phyloP scores from a whole-genome alignment of 2,329 filamentous ascomycete genomes.

The Botrytis cinerea region DNA sequence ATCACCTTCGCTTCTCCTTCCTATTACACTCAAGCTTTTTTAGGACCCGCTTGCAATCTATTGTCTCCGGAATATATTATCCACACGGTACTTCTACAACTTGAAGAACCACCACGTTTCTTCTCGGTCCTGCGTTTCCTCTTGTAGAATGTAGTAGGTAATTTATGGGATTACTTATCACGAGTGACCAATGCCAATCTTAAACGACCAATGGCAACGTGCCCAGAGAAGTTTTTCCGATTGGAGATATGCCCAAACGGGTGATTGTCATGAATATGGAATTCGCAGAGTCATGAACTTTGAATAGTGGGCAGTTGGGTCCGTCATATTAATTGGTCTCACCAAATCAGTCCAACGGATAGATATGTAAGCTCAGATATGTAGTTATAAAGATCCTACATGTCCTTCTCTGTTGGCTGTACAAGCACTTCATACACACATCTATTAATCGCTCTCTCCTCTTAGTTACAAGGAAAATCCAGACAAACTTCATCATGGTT shows the following conservation, averaged over 20 bases:
- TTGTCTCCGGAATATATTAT: background rate
- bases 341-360: background rate
- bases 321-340: background rate
- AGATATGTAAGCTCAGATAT: background rate
- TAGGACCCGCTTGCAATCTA: background rate
- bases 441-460: background rate
- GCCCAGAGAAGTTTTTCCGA: background rate
- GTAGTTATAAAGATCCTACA: background rate
- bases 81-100: background rate
- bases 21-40: background rate
- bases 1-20: conserved; percentile 5
- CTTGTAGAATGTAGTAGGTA: background rate
- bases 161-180: background rate
- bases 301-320: background rate
- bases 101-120: background rate
- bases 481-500: conserved; percentile 28
- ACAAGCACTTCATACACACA: background rate
- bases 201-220: background rate
- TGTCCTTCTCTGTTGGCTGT: background rate
- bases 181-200: background rate
- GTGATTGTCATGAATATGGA: background rate
- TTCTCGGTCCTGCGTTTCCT: background rate
- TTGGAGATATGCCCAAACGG: background rate
- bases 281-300: background rate
- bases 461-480: background rate